Conservation (phyloP, 2,329 filamentous ascomycete species). For the Diplodia sapinea region DNA sequence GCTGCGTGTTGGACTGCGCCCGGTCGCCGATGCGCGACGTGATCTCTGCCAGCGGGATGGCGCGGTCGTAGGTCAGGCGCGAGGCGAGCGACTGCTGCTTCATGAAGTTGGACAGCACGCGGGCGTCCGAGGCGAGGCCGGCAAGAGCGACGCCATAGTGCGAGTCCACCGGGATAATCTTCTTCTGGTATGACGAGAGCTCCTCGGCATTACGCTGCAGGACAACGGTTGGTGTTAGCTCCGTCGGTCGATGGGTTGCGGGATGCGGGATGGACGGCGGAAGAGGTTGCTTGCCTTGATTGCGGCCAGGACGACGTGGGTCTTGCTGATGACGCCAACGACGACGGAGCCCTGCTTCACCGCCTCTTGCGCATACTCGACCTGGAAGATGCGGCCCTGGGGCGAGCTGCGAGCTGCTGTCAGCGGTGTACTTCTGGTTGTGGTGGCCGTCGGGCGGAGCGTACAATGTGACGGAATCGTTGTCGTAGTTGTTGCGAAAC, state of each 20-base stretch:
- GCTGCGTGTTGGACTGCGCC: constrained; percentile 96
- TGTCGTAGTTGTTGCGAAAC: constrained; percentile 99
- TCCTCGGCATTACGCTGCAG: constrained; percentile 94
- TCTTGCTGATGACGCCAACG: constrained; percentile 96
- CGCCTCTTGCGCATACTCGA: constrained; percentile 97
- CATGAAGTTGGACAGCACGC: constrained; percentile 99
- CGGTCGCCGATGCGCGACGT: constrained; percentile 93
- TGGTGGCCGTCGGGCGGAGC: constrained; percentile 40
- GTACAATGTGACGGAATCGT: constrained; percentile 99
- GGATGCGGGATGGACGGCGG: constrained; percentile 4
- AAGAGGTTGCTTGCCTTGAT: constrained; percentile 73
- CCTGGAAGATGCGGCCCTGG: constrained; percentile 98
- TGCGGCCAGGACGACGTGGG: constrained; percentile 92
- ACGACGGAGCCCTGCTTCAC: constrained; percentile 99
- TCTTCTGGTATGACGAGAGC: constrained; percentile 99
- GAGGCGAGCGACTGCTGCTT: constrained; percentile 97
- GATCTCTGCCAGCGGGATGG: constrained; percentile 87
- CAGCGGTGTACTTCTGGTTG: constrained; percentile 33
- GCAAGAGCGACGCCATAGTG: constrained; percentile 96
- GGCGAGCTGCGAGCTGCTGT: constrained; percentile 73
- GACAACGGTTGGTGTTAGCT: constrained; percentile 29
- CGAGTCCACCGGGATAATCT: constrained; percentile 94
- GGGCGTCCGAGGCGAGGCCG: constrained; percentile 94
- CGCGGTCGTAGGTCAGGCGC: constrained; percentile 92
- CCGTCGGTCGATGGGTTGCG: constrained; percentile 1